phyloP scores from a whole-genome alignment of 176 grass and related monocot genomes.

The Carex parvula region DNA sequence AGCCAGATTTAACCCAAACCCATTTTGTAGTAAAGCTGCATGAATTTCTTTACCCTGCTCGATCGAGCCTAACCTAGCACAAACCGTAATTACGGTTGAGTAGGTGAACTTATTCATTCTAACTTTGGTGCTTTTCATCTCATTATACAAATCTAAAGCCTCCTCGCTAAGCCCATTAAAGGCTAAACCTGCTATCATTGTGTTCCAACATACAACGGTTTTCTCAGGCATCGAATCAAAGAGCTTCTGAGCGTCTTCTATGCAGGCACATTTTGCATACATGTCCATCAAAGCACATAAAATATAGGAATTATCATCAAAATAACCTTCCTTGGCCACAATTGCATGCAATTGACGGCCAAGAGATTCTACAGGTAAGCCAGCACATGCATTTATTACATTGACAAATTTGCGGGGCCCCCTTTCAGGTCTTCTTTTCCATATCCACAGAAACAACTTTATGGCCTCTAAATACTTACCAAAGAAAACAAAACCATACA shows the following conservation, averaged over 20 bases:
- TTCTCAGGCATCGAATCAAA: slow-evolving; percentile 51
- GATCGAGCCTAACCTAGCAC: slow-evolving; percentile 51
- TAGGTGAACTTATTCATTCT: slow-evolving; percentile 65
- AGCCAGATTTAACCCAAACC: slow-evolving; percentile 44
- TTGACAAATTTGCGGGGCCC: slow-evolving; percentile 44
- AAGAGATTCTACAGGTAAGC: slow-evolving; percentile 5
- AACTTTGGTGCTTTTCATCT: slow-evolving; percentile 42
- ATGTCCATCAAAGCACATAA: slow-evolving; percentile 64
- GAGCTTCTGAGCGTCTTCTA: slow-evolving; percentile 47
- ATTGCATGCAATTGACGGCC: slow-evolving; percentile 70
- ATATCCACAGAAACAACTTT: slow-evolving; percentile 44
- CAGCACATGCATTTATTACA: slow-evolving; percentile 37
- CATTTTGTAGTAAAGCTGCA: slow-evolving; percentile 60
- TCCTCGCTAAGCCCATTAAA: slow-evolving; percentile 60
- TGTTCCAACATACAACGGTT: slow-evolving; percentile 54
- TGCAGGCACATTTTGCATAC: slow-evolving; percentile 63
- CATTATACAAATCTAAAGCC: slow-evolving; percentile 55
- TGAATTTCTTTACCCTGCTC: slow-evolving; percentile 77
- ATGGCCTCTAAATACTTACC: slow-evolving; percentile 39
- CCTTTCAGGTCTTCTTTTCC: slow-evolving; percentile 13
- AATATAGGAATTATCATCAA: slow-evolving; percentile 35
- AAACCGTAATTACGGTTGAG: slow-evolving; percentile 59
- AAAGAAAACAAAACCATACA: slow-evolving; percentile 48
- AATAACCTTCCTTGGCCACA: slow-evolving; percentile 40
- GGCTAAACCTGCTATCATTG: slow-evolving; percentile 50